Evolutionary conservation across 306 rosid genomes (phyloP).

Genomic region (Fragaria nilgerrensis): DNA sequence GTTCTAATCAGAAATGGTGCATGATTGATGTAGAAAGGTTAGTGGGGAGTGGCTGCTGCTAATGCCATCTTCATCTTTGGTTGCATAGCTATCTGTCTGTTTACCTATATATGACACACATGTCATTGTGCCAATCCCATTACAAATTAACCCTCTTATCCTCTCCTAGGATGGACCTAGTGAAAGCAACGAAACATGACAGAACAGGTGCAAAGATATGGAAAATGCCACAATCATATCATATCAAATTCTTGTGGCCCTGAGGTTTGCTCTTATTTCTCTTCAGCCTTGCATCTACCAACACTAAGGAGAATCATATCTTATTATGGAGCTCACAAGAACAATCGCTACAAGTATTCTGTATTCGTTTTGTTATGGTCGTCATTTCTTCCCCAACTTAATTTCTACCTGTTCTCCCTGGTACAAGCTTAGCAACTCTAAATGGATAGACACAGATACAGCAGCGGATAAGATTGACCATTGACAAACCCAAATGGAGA

Average conservation of each 20-base stretch:
- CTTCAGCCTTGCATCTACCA: background rate
- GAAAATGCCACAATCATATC: conserved; percentile 17
- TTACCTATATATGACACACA: conserved; percentile 34
- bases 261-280: conserved; percentile 7
- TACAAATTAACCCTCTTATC: conserved; percentile 22
- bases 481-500: conserved; percentile 17
- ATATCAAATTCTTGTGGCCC: conserved; percentile 1
- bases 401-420: background rate
- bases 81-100: conserved; percentile 24
- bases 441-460: conserved; percentile 9
- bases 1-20: conserved; percentile 11
- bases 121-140: conserved; percentile 64
- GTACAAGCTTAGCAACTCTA: background rate
- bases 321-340: background rate
- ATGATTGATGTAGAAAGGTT: conserved; percentile 28
- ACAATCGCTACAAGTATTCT: background rate
- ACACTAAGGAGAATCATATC: background rate
- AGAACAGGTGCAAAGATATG: conserved; percentile 7
- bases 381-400: background rate
- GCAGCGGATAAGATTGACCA: conserved; percentile 18
- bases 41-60: conserved; percentile 30
- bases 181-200: conserved; percentile 1
- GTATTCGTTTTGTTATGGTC: background rate
- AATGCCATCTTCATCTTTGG: conserved; percentile 24
- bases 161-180: conserved; percentile 26